Conservation (phyloP, 805 yeast species). For the Yarrowia deformans region DNA sequence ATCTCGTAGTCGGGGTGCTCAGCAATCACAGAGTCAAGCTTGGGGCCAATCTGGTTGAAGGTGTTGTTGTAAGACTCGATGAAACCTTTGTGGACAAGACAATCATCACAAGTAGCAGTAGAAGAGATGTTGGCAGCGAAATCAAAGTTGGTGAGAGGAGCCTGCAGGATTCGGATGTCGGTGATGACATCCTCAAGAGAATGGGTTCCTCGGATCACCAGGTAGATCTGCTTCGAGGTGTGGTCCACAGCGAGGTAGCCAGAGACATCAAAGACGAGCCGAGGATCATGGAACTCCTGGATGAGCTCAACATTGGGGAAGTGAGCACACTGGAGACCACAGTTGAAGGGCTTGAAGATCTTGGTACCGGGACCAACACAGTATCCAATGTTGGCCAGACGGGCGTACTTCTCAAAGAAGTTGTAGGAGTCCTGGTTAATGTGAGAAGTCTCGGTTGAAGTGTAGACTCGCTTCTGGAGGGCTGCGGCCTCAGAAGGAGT, state of each 20-base stretch:
- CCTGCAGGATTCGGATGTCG: slow-evolving; percentile 17
- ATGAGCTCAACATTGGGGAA: slow-evolving; percentile 34
- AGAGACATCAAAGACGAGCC: slow-evolving; percentile 2
- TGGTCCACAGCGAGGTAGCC: slow-evolving; percentile 34
- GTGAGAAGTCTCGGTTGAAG: slow-evolving; percentile 19
- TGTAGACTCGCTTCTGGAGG: slow-evolving; percentile 23
- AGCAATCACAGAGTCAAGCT: slow-evolving; percentile 5
- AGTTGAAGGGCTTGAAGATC: slow-evolving; percentile 27
- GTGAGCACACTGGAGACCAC: slow-evolving; percentile 23
- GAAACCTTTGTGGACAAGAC: slow-evolving; percentile 30
- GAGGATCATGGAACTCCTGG: slow-evolving; percentile 24
- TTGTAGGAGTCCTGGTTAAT: slow-evolving; percentile 23
- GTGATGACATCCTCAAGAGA: slow-evolving; percentile 25
- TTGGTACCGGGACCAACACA: slow-evolving; percentile 23
- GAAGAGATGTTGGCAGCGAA: slow-evolving; percentile 8
- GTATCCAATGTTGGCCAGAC: slow-evolving; percentile 23
- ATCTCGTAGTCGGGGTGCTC: slow-evolving; percentile 28
- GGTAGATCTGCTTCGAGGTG: slow-evolving; percentile 22
- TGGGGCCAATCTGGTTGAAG: slow-evolving; percentile 21
- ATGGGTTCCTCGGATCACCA: slow-evolving; percentile 31
- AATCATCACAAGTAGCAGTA: slow-evolving; percentile 11
- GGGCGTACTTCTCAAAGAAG: slow-evolving; percentile 25
- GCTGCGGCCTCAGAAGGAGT: slow-evolving; percentile 4
- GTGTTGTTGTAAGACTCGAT: slow-evolving; percentile 25
- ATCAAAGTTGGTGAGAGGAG: slow-evolving; percentile 21